A percentile compares a stretch with the other conserved stretches of the same genome.
phyloP scores from a whole-genome alignment of 352 stramenopile genomes.

The Phytopythium litorale region DNA sequence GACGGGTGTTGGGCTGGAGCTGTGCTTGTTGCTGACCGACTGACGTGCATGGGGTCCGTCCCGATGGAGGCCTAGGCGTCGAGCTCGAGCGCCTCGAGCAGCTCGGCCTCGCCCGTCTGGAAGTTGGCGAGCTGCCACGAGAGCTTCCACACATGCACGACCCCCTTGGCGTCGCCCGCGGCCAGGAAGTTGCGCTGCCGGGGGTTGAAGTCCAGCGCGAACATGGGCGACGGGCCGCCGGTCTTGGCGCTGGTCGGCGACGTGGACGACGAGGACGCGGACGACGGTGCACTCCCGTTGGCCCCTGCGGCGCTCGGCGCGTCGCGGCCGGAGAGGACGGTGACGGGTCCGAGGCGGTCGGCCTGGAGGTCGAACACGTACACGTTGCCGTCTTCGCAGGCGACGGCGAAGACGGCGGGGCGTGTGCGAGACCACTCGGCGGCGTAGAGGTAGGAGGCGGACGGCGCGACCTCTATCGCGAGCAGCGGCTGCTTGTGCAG shows the following conservation, averaged over 20 bases:
- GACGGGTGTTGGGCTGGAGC: background rate
- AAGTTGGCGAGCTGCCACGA: constrained; percentile 79
- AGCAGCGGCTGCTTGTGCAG: constrained; percentile 58
- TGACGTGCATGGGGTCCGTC: background rate
- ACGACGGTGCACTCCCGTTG: background rate
- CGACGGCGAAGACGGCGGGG: constrained; percentile 69
- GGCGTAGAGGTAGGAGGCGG: constrained; percentile 68
- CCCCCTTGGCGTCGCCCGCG: constrained; percentile 51
- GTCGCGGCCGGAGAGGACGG: constrained; percentile 41
- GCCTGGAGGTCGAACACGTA: constrained; percentile 77
- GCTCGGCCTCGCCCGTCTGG: constrained; percentile 54
- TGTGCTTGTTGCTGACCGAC: background rate
- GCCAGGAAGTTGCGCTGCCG: constrained; percentile 83
- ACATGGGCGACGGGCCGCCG: constrained; percentile 31
- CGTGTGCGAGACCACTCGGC: constrained; percentile 72
- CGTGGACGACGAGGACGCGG: background rate
- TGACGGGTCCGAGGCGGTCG: constrained; percentile 37
- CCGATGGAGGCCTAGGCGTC: background rate
- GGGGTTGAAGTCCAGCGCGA: constrained; percentile 75
- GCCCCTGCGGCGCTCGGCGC: constrained; percentile 7
- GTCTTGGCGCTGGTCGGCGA: constrained; percentile 12
- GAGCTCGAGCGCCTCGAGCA: constrained; percentile 43
- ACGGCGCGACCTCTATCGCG: constrained; percentile 60
- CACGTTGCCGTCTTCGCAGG: constrained; percentile 63
- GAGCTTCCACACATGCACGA: constrained; percentile 82